Evolutionary conservation across 2,329 filamentous ascomycete species (phyloP), one percentile per base, ranked within the genome.

Genomic region (Hypoxylon sp.): DNA sequence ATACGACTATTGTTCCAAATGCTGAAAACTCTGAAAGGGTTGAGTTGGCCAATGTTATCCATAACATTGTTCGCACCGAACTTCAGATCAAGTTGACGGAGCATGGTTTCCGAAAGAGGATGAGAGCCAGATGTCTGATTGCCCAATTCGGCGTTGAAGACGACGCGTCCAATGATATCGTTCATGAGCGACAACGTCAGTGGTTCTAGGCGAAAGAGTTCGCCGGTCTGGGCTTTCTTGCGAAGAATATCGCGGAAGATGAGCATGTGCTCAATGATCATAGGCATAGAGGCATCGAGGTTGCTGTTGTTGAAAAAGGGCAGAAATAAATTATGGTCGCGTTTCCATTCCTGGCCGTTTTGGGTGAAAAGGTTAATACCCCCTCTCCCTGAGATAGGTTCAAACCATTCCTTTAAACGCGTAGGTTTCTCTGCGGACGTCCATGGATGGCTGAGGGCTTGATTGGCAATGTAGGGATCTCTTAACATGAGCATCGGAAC

Each of bases 241-340:
- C 74, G 73, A 3, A 79, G 66, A 9, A 73, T 70, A 10, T 74
- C 71, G 46, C 73, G 66, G 47, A 78, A 78, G 33, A 74, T 62
- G n/a, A 73, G 59, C 66, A 79, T 71, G 58, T 78, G 70, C 26
- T 73, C 74, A 39, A 79, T 42, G 24, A 79, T 63, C 33, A 73
- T 53, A 17, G 76, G 75, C 9, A 78, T 63, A 1, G 74, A 66
- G 13, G 76, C 75, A 54, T 78, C 77, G 17, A 79, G 74, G 31
- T 79, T 79, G 51, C 65, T 70, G 50, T 74, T 77, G 63, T 73
- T 79, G 64, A 79, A 79, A 70, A 77, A 78, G 1, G 76, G 76
- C 26, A 75, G 58, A 48, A 79, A 78, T 13, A 74, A 69, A 39
- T 73, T 70, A 47, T 75, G 72, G 47, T 78, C 73, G 42, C 64